Base-by-base conservation (phyloP, 2,329 filamentous ascomycete species). In the Alternaria ventricosa region DNA sequence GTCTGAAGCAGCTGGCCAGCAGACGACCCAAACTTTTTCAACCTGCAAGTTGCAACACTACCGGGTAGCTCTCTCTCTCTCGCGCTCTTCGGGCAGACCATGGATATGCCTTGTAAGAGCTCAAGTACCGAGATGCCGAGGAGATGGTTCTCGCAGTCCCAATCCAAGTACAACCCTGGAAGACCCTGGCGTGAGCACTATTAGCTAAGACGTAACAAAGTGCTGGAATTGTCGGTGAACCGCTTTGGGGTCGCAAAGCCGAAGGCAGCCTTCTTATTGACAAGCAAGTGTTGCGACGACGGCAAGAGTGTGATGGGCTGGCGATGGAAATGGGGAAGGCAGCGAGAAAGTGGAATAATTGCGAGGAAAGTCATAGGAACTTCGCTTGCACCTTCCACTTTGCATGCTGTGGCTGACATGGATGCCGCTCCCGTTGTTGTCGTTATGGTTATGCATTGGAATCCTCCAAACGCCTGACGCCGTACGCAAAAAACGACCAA, bases 101-200 rank as follows among this genome's bases (percentile, higher is more conserved):
- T 53, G 49, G 20, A 53, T n/a, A n/a, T 23, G 30, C 20, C 30
- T 41, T 23, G 49, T 5, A 36, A 6, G 8, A 6, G n/a, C 18
- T 7, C 36, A 12, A 28, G 53, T 55, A 44, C 53, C 53, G 53
- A 55, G 53, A 55, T 55, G 53, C 53, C 53, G 53, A 55, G 53
- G 33, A 27, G 15, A 44, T 44, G 53, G 12, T 25, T 33, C 33
- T 43, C 10, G n/a, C 36, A 44, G 36, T 43, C 23, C 23, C 36
- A 18, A 36, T 20, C 43, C 13, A 5, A 43, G 43, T 10, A 4
- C 23, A 18, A 36, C 28, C 43, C 13, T 9, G 55, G 27, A 33
- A 33, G 27, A n/a, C 27, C n/a, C 54, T 30, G 18, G 54, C 18
- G 20, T n/a, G 20, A 11, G 54, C 22, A 41, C 41, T 23, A 46